Base-by-base conservation (phyloP, 2,329 filamentous ascomycete species). In the Chaetomium sp. region DNA sequence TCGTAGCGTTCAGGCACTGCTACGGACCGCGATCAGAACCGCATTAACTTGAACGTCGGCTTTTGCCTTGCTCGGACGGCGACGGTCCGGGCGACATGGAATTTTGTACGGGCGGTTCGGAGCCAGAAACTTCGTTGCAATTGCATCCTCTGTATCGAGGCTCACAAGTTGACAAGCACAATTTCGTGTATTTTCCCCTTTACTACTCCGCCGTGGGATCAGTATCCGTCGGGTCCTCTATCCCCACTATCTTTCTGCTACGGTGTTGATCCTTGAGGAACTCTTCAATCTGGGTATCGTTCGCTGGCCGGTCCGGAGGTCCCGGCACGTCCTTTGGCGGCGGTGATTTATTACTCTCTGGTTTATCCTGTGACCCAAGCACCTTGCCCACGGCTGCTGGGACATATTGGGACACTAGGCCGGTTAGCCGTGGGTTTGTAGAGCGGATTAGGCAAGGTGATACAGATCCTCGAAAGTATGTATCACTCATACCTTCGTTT, bases 231-330 rank as follows among this genome's bases (percentile, higher is more conserved):
- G 38, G 44, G n/a, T 51, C 27, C 12, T 58, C 52, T 12, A 47
- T 36, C 36, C 49, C 57, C 14, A 50, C 32, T 6, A 61, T 14
- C 12, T 42, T 53, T 57, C 72, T 74, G 65, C 77, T 80, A 41
- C 72, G 66, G 62, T 81, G 76, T 67, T 80, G 78, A 49, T 79
- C 76, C 49, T 75, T 71, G 36, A 81, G 67, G 57, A 81, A 81
- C 34, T 79, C 74, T 58, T 78, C 77, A 49, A 81, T 79, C 61
- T 76, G 72, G 5, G 63, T 52, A 59, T 80, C 78, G 53, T 80
- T 72, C 27, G 68, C 59, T 0, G 76, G 77, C 11, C 76, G 69
- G 9, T 72, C 61, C 2, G 76, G 77, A 11, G 73, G 73, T 3
- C 70, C 73, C 6, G 62, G 50, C 4, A 58, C 54, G 6, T 60